Evolutionary conservation across 2,329 filamentous ascomycete species (phyloP).

Genomic region (Paraphoma chrysanthemicola): DNA sequence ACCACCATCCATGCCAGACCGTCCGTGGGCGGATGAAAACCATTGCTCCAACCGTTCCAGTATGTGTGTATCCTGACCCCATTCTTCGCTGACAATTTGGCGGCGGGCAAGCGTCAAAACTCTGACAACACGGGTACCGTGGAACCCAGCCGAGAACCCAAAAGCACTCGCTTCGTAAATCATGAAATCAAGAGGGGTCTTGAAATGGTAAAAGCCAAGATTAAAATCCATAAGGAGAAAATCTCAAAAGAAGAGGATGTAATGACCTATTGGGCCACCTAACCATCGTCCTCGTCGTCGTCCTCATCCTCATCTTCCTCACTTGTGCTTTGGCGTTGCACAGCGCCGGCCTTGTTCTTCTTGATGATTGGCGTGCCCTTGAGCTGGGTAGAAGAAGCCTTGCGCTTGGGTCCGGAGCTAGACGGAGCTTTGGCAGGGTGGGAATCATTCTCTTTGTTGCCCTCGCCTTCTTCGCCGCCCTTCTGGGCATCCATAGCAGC

Average conservation of each 20-base stretch:
- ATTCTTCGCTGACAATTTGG: conserved; percentile 43
- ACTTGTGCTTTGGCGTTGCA: conserved; percentile 53
- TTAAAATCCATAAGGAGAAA: conserved; percentile 24
- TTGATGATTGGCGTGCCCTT: conserved; percentile 50
- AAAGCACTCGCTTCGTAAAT: conserved; percentile 50
- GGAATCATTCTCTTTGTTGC: conserved; percentile 50
- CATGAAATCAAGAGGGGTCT: conserved; percentile 38
- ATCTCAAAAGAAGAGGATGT: conserved; percentile 6
- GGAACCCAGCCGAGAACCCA: conserved; percentile 32
- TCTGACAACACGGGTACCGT: conserved; percentile 38
- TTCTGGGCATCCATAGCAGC: conserved; percentile 74
- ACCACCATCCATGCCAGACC: conserved; percentile 9
- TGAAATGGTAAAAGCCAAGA: conserved; percentile 25
- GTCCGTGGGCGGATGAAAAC: conserved; percentile 10
- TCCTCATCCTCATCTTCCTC: conserved; percentile 62
- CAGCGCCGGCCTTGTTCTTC: conserved; percentile 56
- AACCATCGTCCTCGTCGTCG: conserved; percentile 56
- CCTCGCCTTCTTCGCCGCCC: conserved; percentile 36
- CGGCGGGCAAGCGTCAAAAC: conserved; percentile 28
- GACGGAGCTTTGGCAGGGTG: conserved; percentile 31
- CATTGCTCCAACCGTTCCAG: conserved; percentile 24
- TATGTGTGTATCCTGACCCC: conserved; percentile 27
- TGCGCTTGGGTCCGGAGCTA: conserved; percentile 38
- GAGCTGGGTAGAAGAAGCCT: conserved; percentile 37
- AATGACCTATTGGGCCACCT: conserved; percentile 7